Evolutionary conservation across 2,329 filamentous ascomycete genomes (phyloP), one percentile per base, ranked within the genome.

Genomic region (Colletotrichum magnum): DNA sequence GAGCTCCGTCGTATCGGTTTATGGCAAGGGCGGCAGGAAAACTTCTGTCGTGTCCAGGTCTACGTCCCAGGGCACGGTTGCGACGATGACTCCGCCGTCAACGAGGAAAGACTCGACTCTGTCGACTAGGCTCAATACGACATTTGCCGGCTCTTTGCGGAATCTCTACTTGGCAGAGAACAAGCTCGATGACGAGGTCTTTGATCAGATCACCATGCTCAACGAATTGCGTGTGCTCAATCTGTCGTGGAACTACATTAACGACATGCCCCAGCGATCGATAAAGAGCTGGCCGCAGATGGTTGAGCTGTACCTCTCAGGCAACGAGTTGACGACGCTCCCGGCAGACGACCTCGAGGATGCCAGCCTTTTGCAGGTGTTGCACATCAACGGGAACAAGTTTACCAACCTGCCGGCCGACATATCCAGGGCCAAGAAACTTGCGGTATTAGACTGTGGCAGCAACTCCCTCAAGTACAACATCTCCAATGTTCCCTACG

Each of bases 391-490:
- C 82, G 93, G 92, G 78, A 99, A 99, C 83, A 96, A 97, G 78
- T 99, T 99, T 78, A 97, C 97, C 74, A 97, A 97, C 41, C 86
- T 99, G 21, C 96, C 96, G 2, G 96, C 96, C 9, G 96, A 99
- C 78, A 91, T 99, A 57, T 97, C 94, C 70, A 94, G 97, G 79
- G 94, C 97, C 52, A 93, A 94, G 81, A 96, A 96, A 79, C 88
- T 99, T 28, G 92, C 94, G 5, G 92, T 98, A 58, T 86, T 99
- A 58, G 96, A 99, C 80, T 97, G 97, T 71, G 95, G 95, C 70
- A 98, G 93, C 85, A 99, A 99, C 77, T 91, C 89, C 24, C 85
- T 99, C 66, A 99, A 98, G 80, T 99, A 99, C 87, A 99, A 99
- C 78, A 97, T 99, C 56, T 96, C 94, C 36, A 99, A 99, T 77